Percentiles rank a stretch among this genome's conserved stretches.
phyloP scores from a whole-genome alignment of 75 land plant species.

The Chamaecyparis obtusa region DNA sequence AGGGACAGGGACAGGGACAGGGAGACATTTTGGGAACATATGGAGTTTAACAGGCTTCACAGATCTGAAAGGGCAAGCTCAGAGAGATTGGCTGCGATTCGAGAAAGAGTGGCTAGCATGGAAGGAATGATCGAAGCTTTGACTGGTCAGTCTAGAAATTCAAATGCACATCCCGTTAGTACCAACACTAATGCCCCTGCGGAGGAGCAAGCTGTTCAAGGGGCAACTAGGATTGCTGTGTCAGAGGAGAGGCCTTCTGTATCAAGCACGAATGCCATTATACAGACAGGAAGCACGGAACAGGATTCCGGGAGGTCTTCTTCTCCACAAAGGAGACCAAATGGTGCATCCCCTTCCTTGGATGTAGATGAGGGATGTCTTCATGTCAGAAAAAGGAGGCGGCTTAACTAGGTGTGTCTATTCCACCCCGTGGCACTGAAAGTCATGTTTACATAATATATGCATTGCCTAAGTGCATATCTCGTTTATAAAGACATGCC shows the following conservation, averaged over 20 bases:
- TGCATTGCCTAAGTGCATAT: not conserved
- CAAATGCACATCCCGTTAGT: not conserved
- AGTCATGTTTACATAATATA: not conserved
- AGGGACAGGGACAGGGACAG: not conserved
- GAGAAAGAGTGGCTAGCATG: slow-evolving; percentile 1
- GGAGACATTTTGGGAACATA: not conserved
- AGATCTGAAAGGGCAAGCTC: slow-evolving; percentile 6
- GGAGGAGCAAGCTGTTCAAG: not conserved
- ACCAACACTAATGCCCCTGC: not conserved
- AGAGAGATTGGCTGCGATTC: slow-evolving; percentile 2
- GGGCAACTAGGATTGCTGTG: not conserved
- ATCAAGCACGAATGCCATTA: slow-evolving; percentile 9
- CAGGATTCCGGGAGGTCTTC: slow-evolving; percentile 2
- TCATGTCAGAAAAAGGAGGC: slow-evolving; percentile 1
- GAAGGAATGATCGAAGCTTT: slow-evolving; percentile 1
- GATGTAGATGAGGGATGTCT: not conserved
- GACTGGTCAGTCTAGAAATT: not conserved
- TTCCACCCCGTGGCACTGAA: not conserved
- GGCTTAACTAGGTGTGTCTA: slow-evolving; percentile 3
- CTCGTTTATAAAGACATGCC: not conserved
- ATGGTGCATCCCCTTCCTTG: not conserved
- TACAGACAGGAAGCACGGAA: slow-evolving; percentile 7
- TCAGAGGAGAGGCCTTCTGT: slow-evolving; percentile 2
- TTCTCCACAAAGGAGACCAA: not conserved
- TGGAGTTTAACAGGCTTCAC: not conserved